Conservation (phyloP, 2,329 filamentous ascomycete genomes). For the Xylaria arbuscula region DNA sequence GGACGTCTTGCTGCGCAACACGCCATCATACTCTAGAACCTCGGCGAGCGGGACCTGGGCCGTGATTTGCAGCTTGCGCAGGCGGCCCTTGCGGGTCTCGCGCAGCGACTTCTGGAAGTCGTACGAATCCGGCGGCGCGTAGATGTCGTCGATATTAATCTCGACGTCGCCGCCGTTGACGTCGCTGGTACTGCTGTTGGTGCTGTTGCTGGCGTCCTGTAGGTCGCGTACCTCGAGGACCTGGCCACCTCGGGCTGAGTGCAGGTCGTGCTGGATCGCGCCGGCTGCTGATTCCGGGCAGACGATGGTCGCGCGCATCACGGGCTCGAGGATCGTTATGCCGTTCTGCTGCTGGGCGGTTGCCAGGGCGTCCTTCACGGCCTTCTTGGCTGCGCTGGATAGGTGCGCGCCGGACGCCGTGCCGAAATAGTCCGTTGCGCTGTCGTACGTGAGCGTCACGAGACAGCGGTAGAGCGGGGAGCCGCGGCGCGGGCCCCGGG, state of each 20-base stretch:
- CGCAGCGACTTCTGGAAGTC: constrained; percentile 68
- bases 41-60: constrained; percentile 93
- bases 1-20: constrained; percentile 87
- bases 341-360: constrained; percentile 65
- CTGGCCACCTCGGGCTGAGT: constrained; percentile 77
- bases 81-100: constrained; percentile 59
- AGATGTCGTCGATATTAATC: constrained; percentile 81
- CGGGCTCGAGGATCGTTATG: constrained; percentile 85
- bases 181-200: neutral
- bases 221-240: constrained; percentile 74
- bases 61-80: constrained; percentile 72
- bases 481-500: constrained; percentile 82
- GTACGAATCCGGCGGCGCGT: constrained; percentile 88
- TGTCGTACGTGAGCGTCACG: constrained; percentile 76
- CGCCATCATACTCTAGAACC: constrained; percentile 94
- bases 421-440: constrained; percentile 71
- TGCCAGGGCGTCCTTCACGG: constrained; percentile 76
- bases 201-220: constrained; percentile 62
- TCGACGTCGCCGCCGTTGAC: constrained; percentile 1
- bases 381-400: constrained; percentile 69
- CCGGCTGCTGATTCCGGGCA: constrained; percentile 86
- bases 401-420: constrained; percentile 74
- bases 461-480: constrained; percentile 83
- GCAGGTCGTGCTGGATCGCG: constrained; percentile 83
- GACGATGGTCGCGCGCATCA: constrained; percentile 89